These are phyloP conservation scores for Tolypocladium capitatum DNA, from an alignment of 2,329 filamentous ascomycete genomes.

Conservation along the genomic window DNA sequence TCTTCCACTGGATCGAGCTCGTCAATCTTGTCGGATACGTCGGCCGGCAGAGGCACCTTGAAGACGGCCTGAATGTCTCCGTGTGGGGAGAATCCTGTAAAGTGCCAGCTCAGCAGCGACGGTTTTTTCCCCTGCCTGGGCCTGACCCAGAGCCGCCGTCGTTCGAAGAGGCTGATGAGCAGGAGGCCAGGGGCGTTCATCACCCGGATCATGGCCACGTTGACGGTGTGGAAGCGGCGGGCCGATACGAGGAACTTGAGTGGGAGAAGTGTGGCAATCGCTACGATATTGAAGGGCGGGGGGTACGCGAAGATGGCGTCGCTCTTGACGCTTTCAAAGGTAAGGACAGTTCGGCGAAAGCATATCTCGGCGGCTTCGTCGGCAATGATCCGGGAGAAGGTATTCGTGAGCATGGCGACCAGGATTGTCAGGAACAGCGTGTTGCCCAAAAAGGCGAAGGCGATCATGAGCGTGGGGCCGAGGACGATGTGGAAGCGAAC, in stretches of 20 bases:
- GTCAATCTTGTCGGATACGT: conserved; percentile 19
- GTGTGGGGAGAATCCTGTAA: conserved; percentile 40
- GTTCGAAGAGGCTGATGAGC: conserved; percentile 47
- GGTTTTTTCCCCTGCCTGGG: conserved; percentile 8
- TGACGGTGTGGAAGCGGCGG: conserved; percentile 57
- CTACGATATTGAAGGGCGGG: conserved; percentile 57
- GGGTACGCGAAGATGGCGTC: conserved; percentile 58
- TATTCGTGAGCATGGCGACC: conserved; percentile 61
- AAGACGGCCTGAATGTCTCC: conserved; percentile 48
- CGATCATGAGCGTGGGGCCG: conserved; percentile 55
- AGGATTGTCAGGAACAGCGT: conserved; percentile 63
- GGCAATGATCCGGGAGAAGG: conserved; percentile 55
- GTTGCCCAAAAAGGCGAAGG: conserved; percentile 62
- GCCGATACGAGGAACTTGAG: conserved; percentile 49
- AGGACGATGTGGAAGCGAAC: conserved; percentile 52
- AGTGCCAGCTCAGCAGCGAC: conserved; percentile 23
- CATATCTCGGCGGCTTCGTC: conserved; percentile 59
- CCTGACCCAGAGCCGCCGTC: conserved; percentile 31
- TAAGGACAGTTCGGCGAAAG: conserved; percentile 57
- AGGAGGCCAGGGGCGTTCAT: conserved; percentile 53
- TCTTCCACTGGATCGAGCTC: conserved; percentile 20
- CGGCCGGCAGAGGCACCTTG: conserved; percentile 40
- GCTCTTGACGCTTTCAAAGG: conserved; percentile 61
- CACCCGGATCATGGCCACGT: conserved; percentile 49
- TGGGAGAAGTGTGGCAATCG: conserved; percentile 48